Conservation (phyloP, 768 basidiomycete genomes). For the Serpula lacrymans region DNA sequence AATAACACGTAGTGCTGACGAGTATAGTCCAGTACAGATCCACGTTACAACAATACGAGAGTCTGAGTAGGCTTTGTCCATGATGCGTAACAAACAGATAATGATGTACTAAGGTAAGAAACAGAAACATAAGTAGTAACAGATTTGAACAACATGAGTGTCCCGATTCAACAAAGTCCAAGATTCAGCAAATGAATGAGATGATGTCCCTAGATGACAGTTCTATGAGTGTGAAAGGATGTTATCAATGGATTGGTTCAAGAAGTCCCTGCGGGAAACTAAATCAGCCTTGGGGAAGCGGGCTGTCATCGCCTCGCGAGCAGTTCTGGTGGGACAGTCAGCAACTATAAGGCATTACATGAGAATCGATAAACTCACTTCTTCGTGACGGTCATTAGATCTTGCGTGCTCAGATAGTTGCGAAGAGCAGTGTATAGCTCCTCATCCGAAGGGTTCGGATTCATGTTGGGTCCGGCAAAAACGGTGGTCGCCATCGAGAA, state of each 20-base stretch:
- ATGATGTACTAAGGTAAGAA: too few species aligned
- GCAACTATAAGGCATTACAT: neutral
- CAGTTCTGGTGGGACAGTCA: constrained; percentile 38
- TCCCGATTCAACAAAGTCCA: too few species aligned
- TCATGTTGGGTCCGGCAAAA: constrained; percentile 47
- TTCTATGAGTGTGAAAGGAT: constrained; percentile 56
- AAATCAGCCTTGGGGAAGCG: constrained; percentile 70
- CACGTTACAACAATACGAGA: too few species aligned
- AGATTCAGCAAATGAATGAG: too few species aligned
- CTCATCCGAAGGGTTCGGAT: constrained; percentile 57
- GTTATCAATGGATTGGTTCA: constrained; percentile 65
- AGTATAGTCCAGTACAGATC: too few species aligned
- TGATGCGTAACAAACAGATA: too few species aligned
- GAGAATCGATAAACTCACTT: constrained; percentile 40
- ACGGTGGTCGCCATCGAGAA: constrained; percentile 61
- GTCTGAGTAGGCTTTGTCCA: too few species aligned
- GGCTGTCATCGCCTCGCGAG: constrained; percentile 58
- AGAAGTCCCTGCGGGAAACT: constrained; percentile 50
- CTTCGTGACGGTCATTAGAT: constrained; percentile 72
- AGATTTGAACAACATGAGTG: too few species aligned
- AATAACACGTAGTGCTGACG: too few species aligned
- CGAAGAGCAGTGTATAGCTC: constrained; percentile 55
- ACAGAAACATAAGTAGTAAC: too few species aligned
- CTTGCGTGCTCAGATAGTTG: constrained; percentile 58
- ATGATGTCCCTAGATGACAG: too few species aligned